A percentile compares a stretch with the other conserved stretches of the same genome.
These are phyloP conservation scores for Cercospora zeina DNA, from an alignment of 2,329 filamentous ascomycete species.

Conservation along the genomic window DNA sequence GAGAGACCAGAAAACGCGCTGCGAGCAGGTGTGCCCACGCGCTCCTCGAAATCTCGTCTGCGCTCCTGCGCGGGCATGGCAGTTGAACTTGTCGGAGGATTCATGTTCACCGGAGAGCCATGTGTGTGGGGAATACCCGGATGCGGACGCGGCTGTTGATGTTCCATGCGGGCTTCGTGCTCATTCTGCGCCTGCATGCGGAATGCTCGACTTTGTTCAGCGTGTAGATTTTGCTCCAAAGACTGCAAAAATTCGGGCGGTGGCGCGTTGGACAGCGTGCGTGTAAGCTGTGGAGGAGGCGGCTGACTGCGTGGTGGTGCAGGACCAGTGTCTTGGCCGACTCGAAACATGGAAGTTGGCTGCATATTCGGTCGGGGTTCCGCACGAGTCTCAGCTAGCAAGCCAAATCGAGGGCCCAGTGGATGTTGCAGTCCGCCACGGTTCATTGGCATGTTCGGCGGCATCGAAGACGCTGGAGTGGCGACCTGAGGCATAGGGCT, in stretches of 20 bases:
- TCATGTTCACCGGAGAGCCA: conserved; percentile 35
- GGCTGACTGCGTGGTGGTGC: conserved; percentile 30
- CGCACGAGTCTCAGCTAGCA: conserved; percentile 37
- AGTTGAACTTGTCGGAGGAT: conserved; percentile 10
- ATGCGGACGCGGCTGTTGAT: conserved; percentile 27
- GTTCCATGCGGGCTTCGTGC: conserved; percentile 34
- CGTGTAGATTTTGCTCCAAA: conserved; percentile 27
- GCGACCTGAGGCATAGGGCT: conserved; percentile 32
- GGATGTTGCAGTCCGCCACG: conserved; percentile 32
- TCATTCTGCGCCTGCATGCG: conserved; percentile 31
- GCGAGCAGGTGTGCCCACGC: conserved; percentile 34
- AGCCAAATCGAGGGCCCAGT: conserved; percentile 37
- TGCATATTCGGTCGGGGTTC: conserved; percentile 34
- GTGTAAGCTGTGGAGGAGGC: conserved; percentile 27
- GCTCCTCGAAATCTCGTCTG: conserved; percentile 36
- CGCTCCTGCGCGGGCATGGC: conserved; percentile 32
- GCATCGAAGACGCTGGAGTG: conserved; percentile 31
- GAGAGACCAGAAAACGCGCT: conserved; percentile 24
- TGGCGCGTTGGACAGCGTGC: conserved; percentile 26
- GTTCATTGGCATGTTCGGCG: conserved; percentile 32
- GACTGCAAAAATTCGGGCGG: conserved; percentile 31
- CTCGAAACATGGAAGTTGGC: conserved; percentile 24
- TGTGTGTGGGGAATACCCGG: conserved; percentile 30
- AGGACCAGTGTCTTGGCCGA: conserved; percentile 28
- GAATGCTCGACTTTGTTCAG: conserved; percentile 39